These are phyloP conservation scores for Plantago major DNA, from an alignment of 257 asterid genomes.

Conservation along the genomic window DNA sequence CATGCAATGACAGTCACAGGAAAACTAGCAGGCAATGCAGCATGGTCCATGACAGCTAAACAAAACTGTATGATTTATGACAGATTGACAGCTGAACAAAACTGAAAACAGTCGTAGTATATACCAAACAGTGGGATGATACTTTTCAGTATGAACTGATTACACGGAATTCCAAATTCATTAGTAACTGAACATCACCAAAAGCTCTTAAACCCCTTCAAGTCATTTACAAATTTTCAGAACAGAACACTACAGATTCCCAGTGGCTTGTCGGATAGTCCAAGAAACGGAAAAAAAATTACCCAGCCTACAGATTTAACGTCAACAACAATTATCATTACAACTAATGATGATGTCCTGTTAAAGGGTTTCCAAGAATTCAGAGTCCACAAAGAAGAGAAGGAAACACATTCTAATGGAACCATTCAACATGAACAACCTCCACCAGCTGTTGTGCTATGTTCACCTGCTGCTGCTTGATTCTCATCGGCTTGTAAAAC, in stretches of 20 bases:
- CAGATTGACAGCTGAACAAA: too few relatives aligned
- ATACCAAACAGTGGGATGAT: too few relatives aligned
- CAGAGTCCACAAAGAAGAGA: constrained; percentile 3
- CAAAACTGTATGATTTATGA: too few relatives aligned
- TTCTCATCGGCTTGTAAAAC: constrained; percentile 61
- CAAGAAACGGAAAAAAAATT: constrained; percentile 7
- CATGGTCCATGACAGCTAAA: too few relatives aligned
- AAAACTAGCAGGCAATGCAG: too few relatives aligned
- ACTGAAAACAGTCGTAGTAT: too few relatives aligned
- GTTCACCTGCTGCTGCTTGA: constrained; percentile 34
- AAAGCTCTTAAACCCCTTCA: too few relatives aligned
- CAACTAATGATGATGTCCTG: constrained; percentile 17
- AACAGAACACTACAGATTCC: constrained; percentile 22
- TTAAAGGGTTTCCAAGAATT: constrained; percentile 15
- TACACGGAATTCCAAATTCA: too few relatives aligned
- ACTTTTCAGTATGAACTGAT: too few relatives aligned
- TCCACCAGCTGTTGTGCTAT: constrained; percentile 30
- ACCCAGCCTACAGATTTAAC: constrained; percentile 16
- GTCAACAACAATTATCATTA: constrained; percentile 14
- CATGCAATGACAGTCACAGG: too few relatives aligned
- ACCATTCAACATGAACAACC: constrained; percentile 61
- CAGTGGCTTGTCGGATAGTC: constrained; percentile 17
- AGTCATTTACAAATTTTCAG: too few relatives aligned
- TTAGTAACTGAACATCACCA: too few relatives aligned
- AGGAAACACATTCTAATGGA: not conserved